Conservation (phyloP, 257 asterid genomes). For the Solanum bukasovii region DNA sequence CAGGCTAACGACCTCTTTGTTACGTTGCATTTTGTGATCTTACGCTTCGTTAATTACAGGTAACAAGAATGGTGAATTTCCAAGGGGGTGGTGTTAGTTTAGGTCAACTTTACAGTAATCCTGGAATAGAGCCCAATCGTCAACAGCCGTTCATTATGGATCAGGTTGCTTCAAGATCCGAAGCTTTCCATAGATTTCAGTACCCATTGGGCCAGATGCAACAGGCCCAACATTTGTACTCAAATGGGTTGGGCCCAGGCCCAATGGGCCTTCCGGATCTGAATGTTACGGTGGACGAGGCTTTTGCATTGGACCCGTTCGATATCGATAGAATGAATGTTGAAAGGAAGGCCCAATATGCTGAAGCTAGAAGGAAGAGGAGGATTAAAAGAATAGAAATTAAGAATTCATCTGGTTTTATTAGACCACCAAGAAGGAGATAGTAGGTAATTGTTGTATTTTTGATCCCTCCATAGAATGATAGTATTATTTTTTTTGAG, state of each 20-base stretch:
- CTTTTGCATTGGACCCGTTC: constrained; percentile 8
- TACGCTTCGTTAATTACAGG: neutral
- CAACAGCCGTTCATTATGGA: constrained; percentile 13
- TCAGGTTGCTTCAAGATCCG: constrained; percentile 13
- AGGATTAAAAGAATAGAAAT: constrained; percentile 29
- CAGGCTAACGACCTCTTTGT: neutral
- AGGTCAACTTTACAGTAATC: neutral
- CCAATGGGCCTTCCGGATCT: constrained; percentile 32
- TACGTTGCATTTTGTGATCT: neutral
- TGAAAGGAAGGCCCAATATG: constrained; percentile 31
- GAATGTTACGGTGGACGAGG: constrained; percentile 14
- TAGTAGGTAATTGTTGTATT: neutral
- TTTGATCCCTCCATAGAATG: neutral
- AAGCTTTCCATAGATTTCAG: neutral
- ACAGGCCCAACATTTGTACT: neutral
- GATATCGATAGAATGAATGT: constrained; percentile 10
- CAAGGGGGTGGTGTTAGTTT: neutral
- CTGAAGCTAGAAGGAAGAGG: constrained; percentile 55
- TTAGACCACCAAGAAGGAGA: neutral
- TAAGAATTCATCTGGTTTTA: constrained; percentile 9
- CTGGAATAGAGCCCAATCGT: neutral
- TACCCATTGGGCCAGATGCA: constrained; percentile 1
- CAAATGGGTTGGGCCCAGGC: constrained; percentile 25
- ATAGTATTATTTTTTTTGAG: neutral
- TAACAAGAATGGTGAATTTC: neutral